Evolutionary conservation across 2,329 filamentous ascomycete species (phyloP).

Genomic region (Monosporascus cannonballus): DNA sequence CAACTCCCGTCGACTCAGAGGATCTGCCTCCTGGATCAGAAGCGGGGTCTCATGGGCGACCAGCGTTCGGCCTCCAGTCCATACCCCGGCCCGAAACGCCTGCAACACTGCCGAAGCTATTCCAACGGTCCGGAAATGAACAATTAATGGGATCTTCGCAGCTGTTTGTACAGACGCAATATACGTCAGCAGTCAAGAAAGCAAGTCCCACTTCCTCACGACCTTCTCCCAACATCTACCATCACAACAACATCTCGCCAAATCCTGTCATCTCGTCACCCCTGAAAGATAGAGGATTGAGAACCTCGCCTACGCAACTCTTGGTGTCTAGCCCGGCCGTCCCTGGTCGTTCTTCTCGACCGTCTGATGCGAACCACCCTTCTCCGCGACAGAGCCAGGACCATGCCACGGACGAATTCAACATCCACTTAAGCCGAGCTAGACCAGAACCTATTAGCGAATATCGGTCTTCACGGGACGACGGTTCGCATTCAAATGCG

Average conservation of each 20-base stretch:
- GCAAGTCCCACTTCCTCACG: constrained; percentile 52
- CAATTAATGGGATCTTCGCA: constrained; percentile 39
- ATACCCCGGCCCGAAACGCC: constrained; percentile 43
- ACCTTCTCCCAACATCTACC: constrained; percentile 45
- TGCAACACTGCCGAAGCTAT: constrained; percentile 41
- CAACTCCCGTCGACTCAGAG: constrained; percentile 12
- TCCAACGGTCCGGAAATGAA: constrained; percentile 26
- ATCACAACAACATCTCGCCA: constrained; percentile 38
- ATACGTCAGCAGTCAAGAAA: constrained; percentile 44
- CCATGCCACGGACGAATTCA: constrained; percentile 2
- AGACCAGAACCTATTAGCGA: constrained; percentile 22
- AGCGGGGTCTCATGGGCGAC: constrained; percentile 31
- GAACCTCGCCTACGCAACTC: constrained; percentile 37
- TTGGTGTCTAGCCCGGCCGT: constrained; percentile 36
- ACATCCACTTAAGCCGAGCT: constrained; percentile 6
- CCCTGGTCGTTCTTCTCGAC: constrained; percentile 13
- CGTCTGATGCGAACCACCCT: constrained; percentile 9
- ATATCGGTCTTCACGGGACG: constrained; percentile 17
- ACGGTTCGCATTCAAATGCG: constrained; percentile 5
- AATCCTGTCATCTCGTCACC: constrained; percentile 40
- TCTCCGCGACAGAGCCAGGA: constrained; percentile 8
- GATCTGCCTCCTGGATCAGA: constrained; percentile 16
- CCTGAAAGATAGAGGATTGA: constrained; percentile 41
- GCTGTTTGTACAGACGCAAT: constrained; percentile 50
- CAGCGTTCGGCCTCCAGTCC: constrained; percentile 15